These are phyloP conservation scores for Zymoseptoria crescenta DNA, from an alignment of 2,329 filamentous ascomycete species.

Conservation along the genomic window DNA sequence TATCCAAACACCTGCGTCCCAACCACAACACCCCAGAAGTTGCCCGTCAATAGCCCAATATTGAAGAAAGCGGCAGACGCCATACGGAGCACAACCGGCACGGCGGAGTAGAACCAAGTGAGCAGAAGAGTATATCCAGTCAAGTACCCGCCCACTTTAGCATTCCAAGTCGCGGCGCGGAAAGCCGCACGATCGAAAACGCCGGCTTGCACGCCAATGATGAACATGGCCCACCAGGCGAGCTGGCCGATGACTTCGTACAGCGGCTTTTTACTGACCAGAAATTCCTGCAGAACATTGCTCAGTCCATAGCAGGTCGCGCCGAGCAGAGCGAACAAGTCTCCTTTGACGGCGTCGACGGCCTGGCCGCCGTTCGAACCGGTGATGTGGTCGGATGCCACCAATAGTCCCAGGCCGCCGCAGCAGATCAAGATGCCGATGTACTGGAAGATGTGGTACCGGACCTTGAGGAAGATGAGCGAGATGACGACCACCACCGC, in stretches of 20 bases:
- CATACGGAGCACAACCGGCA: conserved; percentile 81
- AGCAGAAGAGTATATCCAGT: conserved; percentile 84
- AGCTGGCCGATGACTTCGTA: conserved; percentile 93
- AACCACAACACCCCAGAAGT: conserved; percentile 96
- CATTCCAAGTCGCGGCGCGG: conserved; percentile 38
- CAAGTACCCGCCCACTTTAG: conserved; percentile 66
- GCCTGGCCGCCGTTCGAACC: conserved; percentile 61
- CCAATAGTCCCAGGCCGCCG: conserved; percentile 79
- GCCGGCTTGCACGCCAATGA: conserved; percentile 82
- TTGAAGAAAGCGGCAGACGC: conserved; percentile 92
- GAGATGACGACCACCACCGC: conserved; percentile 83
- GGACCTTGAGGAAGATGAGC: conserved; percentile 72
- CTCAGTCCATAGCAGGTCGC: conserved; percentile 84
- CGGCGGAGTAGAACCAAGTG: conserved; percentile 76
- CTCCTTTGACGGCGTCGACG: conserved; percentile 74
- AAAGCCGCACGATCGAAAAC: conserved; percentile 84
- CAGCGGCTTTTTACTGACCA: conserved; percentile 75
- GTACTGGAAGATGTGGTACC: conserved; percentile 83
- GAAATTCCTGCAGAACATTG: conserved; percentile 91
- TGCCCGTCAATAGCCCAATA: conserved; percentile 84
- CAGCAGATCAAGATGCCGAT: conserved; percentile 82
- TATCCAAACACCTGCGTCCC: conserved; percentile 79
- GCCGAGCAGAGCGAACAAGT: conserved; percentile 82
- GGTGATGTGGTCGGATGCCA: conserved; percentile 80
- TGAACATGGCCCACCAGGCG: conserved; percentile 76